Evolutionary conservation across 345 rosid species (phyloP).

Genomic region (Citrus australasica): DNA sequence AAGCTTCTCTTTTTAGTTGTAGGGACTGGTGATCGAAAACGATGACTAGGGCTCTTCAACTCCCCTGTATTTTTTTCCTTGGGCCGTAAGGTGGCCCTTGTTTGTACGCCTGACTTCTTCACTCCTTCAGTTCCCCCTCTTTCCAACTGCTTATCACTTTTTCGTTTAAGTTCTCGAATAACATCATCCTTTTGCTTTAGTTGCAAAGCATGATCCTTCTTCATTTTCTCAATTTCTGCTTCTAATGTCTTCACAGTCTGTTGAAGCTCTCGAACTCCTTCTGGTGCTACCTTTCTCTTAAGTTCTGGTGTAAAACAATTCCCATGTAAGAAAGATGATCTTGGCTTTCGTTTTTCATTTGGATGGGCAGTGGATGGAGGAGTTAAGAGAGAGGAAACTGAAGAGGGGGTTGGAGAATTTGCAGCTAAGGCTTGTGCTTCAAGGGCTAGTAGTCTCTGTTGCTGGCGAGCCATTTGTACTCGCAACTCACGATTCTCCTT

Average conservation of each 20-base stretch:
- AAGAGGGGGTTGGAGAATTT: slow-evolving; percentile 70
- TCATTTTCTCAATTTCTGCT: slow-evolving; percentile 71
- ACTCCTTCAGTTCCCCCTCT: slow-evolving; percentile 27
- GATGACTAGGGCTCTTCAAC: slow-evolving; percentile 71
- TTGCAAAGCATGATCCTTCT: slow-evolving; percentile 66
- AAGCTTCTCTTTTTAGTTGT: slow-evolving; percentile 79
- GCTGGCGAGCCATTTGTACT: slow-evolving; percentile 67
- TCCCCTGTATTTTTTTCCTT: slow-evolving; percentile 52
- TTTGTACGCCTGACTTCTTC: slow-evolving; percentile 48
- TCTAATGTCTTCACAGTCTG: slow-evolving; percentile 62
- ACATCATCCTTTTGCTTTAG: slow-evolving; percentile 74
- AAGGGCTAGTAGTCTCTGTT: slow-evolving; percentile 62
- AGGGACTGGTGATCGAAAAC: slow-evolving; percentile 75
- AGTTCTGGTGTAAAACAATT: slow-evolving; percentile 79
- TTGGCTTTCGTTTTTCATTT: slow-evolving; percentile 53
- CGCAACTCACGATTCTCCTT: slow-evolving; percentile 83
- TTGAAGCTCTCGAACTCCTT: slow-evolving; percentile 54
- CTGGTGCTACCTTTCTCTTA: slow-evolving; percentile 50
- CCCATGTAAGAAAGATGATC: slow-evolving; percentile 65
- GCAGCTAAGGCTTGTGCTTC: slow-evolving; percentile 75
- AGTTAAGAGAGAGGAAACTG: slow-evolving; percentile 65
- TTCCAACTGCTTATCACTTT: slow-evolving; percentile 40
- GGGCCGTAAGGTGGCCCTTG: slow-evolving; percentile 59
- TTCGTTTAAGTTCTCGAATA: slow-evolving; percentile 48
- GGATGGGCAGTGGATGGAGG: slow-evolving; percentile 65